Evolutionary conservation across 1,139 yeast species (phyloP), one percentile per base, ranked within the genome.

Genomic region (Komagataea norvegica): DNA sequence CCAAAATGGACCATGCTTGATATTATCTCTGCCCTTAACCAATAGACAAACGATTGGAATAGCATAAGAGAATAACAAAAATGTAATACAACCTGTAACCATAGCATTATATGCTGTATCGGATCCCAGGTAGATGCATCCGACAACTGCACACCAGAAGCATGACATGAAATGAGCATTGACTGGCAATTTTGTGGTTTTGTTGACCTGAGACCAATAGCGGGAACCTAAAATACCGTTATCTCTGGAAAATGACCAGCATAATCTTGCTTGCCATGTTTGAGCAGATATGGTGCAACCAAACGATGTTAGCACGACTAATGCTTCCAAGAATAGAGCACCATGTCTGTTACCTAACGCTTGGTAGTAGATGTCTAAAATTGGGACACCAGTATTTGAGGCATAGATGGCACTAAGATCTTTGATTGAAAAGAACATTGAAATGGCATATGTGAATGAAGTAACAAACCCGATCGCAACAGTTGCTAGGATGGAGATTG

Each of bases 241-340:
- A 61, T 82, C 89, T 59, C 89, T 74, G 14, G 87, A 70, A 56
- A 81, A 83, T 8, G 88, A 79, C 89, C 89, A 82, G 51, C 84
- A 74, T 48, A 80, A 63, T 56, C 87, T 68, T 31, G 86, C 79
- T 62, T 77, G 84, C 85, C 87, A 79, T 4, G 89, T 80, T 52
- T 81, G 88, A 41, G 81, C 72, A 7, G 84, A 72, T 45, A 80
- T 77, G 43, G 77, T 77, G 57, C 88, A 81, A 27, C 87, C 86
- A 51, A 74, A 65, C 3, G 84, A 80, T 9, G 87, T 79, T 37
- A 74, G 63, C 40, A 78, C 62, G 35, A 80, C 67, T 46, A 81
- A 60, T 17, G 72, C 59, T 31, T 80, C 84, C 33, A 82, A 65
- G 42, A 75, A 68, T 29, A 77, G 60, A 3, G 85, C 84, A 37